These are phyloP conservation scores for Sporothrix curviconia DNA, from an alignment of 2,329 filamentous ascomycete species.

Conservation along the genomic window DNA sequence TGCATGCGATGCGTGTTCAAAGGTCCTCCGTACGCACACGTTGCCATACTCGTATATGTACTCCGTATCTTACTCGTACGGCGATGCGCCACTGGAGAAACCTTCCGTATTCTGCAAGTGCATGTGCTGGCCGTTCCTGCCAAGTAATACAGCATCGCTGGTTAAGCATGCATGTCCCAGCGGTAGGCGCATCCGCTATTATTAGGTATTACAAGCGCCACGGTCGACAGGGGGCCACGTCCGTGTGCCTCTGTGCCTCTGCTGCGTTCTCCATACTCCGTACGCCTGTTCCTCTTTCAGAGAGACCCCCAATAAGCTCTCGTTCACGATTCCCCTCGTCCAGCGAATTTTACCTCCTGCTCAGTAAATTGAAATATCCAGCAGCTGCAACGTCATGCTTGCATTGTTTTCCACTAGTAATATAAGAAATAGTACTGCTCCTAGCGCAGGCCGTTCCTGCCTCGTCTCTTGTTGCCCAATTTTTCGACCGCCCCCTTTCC, in stretches of 20 bases:
- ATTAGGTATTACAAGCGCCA: background rate
- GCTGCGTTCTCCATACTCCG: too few species aligned
- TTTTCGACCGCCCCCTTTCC: constrained; percentile 2
- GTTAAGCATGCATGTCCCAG: background rate
- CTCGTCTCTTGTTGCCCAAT: constrained; percentile 3
- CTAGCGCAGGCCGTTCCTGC: background rate
- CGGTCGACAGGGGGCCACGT: background rate
- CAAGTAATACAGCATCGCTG: background rate
- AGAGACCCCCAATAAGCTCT: background rate
- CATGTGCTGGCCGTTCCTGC: background rate
- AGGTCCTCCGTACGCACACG: too few species aligned
- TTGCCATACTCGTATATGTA: too few species aligned
- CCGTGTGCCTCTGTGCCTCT: background rate
- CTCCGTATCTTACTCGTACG: background rate
- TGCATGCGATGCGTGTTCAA: too few species aligned
- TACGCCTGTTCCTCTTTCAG: too few species aligned
- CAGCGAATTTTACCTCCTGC: too few species aligned
- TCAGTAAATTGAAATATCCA: too few species aligned
- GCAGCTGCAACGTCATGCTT: background rate
- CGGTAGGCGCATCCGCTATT: constrained; percentile 4
- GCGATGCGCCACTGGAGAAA: background rate
- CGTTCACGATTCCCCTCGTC: background rate
- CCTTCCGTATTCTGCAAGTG: background rate
- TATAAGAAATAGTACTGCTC: too few species aligned
- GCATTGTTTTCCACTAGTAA: too few species aligned